These are phyloP conservation scores for Pachysandra terminalis DNA, from an alignment of 164 flowering plant species.

Conservation along the genomic window DNA sequence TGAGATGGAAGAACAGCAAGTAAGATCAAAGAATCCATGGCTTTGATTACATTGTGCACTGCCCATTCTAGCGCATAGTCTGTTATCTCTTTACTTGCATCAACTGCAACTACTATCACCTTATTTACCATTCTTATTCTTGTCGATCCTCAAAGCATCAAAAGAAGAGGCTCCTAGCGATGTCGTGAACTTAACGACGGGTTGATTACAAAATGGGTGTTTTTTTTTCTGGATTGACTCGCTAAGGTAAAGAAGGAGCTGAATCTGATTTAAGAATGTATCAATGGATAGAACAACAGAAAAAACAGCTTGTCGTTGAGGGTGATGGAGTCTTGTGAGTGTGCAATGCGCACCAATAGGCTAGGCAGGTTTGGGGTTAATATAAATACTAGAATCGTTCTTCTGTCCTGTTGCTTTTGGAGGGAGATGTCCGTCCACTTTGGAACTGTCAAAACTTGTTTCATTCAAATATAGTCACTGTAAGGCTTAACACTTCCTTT, in stretches of 20 bases:
- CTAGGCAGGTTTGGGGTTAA: slow-evolving; percentile 9
- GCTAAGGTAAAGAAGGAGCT: too few species aligned
- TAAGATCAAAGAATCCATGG: slow-evolving; percentile 27
- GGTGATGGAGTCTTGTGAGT: slow-evolving; percentile 10
- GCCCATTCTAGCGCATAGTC: slow-evolving; percentile 41
- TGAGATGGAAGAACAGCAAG: slow-evolving; percentile 28
- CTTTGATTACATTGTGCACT: slow-evolving; percentile 25
- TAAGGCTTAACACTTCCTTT: too few species aligned
- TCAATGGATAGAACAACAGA: slow-evolving; percentile 10
- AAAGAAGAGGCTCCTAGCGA: background rate
- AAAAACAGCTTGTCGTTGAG: slow-evolving; percentile 9
- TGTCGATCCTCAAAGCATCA: background rate
- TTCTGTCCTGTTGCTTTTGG: slow-evolving; percentile 16
- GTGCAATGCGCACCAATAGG: slow-evolving; percentile 13
- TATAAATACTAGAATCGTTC: background rate
- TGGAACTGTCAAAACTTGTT: background rate
- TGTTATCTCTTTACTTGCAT: slow-evolving; percentile 38
- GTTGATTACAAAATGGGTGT: background rate
- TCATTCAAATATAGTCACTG: background rate
- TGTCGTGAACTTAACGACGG: background rate
- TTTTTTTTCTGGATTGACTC: background rate
- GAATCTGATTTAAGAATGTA: background rate
- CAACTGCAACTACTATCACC: slow-evolving; percentile 36
- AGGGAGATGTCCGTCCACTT: slow-evolving; percentile 1
- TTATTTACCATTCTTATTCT: slow-evolving; percentile 17